phyloP scores from a whole-genome alignment of 768 basidiomycete species.

The Mrakia blollopis region DNA sequence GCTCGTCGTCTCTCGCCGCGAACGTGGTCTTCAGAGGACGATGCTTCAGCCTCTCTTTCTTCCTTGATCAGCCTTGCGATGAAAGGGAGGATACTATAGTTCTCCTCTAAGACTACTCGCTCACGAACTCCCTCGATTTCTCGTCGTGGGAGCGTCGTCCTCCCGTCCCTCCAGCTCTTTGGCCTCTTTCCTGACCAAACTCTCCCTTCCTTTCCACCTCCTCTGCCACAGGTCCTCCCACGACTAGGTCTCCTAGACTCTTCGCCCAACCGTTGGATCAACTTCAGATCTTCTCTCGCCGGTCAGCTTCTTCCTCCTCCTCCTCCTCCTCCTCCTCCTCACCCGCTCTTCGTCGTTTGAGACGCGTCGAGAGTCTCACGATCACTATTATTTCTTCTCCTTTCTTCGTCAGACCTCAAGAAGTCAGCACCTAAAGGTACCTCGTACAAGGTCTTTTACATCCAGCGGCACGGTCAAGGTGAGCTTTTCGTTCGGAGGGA shows the following conservation, averaged over 20 bases:
- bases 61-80: too few species aligned
- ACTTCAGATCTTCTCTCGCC: neutral
- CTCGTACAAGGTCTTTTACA: conserved; percentile 9
- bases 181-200: too few species aligned
- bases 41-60: too few species aligned
- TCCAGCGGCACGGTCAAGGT: conserved; percentile 18
- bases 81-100: too few species aligned
- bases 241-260: neutral
- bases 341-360: too few species aligned
- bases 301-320: neutral
- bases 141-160: neutral
- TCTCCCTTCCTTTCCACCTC: too few species aligned
- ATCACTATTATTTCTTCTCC: neutral
- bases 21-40: too few species aligned
- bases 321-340: too few species aligned
- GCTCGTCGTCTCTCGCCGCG: too few species aligned
- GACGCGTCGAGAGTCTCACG: neutral
- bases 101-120: too few species aligned
- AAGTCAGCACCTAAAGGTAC: conserved; percentile 5
- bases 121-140: neutral
- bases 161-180: neutral
- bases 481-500: neutral
- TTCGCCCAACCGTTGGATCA: conserved; percentile 1
- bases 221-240: conserved; percentile 6
- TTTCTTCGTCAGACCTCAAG: neutral